Conservation (phyloP, 768 basidiomycete species). For the Tylopilus subfusipes region DNA sequence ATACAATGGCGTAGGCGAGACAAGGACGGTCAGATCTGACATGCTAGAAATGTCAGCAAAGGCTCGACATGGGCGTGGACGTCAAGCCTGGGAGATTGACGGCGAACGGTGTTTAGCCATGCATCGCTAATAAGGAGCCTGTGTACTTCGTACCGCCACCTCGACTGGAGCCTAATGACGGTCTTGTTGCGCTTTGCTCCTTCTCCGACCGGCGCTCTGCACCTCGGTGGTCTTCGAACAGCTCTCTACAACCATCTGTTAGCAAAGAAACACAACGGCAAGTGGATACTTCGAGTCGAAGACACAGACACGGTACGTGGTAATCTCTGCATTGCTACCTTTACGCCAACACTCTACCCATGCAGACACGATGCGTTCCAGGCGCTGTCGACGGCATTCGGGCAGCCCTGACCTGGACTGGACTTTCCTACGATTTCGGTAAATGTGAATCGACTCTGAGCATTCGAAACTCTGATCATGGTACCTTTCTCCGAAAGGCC, state of each 20-base stretch:
- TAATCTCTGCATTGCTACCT: not conserved
- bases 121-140: too few relatives aligned
- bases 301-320: conserved; percentile 87
- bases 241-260: conserved; percentile 90
- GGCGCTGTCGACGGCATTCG: conserved; percentile 82
- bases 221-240: conserved; percentile 92
- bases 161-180: conserved; percentile 32
- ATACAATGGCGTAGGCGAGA: conserved; percentile 30
- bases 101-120: too few relatives aligned
- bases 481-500: conserved; percentile 49
- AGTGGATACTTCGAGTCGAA: conserved; percentile 90
- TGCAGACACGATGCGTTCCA: conserved; percentile 73
- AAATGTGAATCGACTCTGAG: conserved; percentile 13
- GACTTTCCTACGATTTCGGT: conserved; percentile 91
- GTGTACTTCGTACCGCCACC: not conserved
- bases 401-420: conserved; percentile 82
- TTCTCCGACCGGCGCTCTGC: conserved; percentile 91
- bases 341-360: not conserved
- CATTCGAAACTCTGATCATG: conserved; percentile 1
- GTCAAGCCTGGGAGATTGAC: not conserved
- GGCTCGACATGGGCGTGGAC: not conserved
- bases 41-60: conserved; percentile 5
- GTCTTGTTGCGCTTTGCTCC: conserved; percentile 89
- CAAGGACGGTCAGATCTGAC: conserved; percentile 33
- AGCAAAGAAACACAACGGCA: conserved; percentile 76